Evolutionary conservation across 495 filamentous ascomycete genomes (phyloP), one percentile per base, ranked within the genome.

Genomic region (Penicillium mononematosum): DNA sequence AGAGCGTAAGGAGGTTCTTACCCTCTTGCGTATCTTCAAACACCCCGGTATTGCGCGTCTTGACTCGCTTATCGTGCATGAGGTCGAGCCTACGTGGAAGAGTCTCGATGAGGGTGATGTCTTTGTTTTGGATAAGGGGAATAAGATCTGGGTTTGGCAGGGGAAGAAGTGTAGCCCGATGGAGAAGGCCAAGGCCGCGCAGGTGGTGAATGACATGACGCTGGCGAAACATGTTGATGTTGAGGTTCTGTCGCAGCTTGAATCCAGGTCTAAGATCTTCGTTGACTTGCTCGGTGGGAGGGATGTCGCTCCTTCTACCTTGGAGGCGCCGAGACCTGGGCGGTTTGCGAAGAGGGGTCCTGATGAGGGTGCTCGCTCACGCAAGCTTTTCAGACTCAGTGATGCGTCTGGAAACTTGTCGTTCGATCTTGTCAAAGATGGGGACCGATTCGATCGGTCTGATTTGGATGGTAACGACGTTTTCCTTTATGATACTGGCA

Each of bases 61-160:
- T 17, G 75, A 76, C 51, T 74, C 76, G 5, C 62, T 82, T 2
- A 76, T 87, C 39, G 81, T 85, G n/a, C 71, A 81, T 58, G 84
- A 87, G 55, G 84, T 85, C 11, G 79, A 84, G 59, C 81, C 84
- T 3, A 81, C 73, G 3, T 87, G 82, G 82, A 51, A 75, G 59
- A 83, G 78, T 50, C 71, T 85, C 39, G 82, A 85, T 55, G 84
- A 87, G 49, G 71, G 75, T 16, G 84, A 87, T 56, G 84, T 85
- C 9, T 85, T 85, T 58, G 74, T 87, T 24, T 60, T 87, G 51
- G 84, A 87, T 52, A 75, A 74, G 32, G 78, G 79, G 31, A 70
- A 81, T 24, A 85, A 84, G 69, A 83, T 85, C 62, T 85, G 78
- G 78, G 81, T 84, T 11, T 87, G 84, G 84, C 84, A 87, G 70